Percentiles rank a stretch among this genome's conserved stretches.
phyloP scores from a whole-genome alignment of 2,329 filamentous ascomycete genomes.

The Fusarium buxicola region DNA sequence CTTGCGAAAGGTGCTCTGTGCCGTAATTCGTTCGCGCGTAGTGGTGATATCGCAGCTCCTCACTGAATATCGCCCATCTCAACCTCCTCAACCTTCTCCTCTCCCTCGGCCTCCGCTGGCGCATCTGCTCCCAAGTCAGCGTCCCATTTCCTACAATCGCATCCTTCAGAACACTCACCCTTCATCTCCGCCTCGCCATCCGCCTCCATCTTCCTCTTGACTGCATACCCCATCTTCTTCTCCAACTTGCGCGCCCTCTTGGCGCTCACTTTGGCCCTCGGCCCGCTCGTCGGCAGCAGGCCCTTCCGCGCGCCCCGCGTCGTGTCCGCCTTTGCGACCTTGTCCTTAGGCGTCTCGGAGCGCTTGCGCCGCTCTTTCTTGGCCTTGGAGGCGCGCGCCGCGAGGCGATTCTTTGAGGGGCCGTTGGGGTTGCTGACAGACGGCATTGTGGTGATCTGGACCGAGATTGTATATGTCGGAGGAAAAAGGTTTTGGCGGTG shows the following conservation, averaged over 20 bases:
- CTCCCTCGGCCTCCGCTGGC: conserved; percentile 33
- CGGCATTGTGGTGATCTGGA: conserved; percentile 54
- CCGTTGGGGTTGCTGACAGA: conserved; percentile 70
- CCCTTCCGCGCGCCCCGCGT: conserved; percentile 64
- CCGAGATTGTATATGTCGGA: background rate
- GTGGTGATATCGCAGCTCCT: background rate
- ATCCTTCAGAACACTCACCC: conserved; percentile 48
- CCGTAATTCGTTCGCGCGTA: background rate
- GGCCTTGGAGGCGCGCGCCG: conserved; percentile 58
- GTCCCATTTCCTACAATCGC: conserved; percentile 5
- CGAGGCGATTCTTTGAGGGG: conserved; percentile 64
- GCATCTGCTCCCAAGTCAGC: conserved; percentile 36
- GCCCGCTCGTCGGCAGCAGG: conserved; percentile 67
- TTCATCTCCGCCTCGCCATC: conserved; percentile 64
- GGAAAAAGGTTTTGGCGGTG: conserved; percentile 7
- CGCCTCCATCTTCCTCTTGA: conserved; percentile 64
- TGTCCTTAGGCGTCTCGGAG: conserved; percentile 52
- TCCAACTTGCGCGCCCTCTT: conserved; percentile 69
- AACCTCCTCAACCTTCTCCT: conserved; percentile 42
- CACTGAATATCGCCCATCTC: conserved; percentile 46
- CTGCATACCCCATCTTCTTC: conserved; percentile 63
- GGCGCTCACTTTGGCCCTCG: conserved; percentile 61
- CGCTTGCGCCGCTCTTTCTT: conserved; percentile 59
- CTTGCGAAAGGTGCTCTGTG: background rate
- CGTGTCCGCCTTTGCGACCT: conserved; percentile 57